A percentile compares a stretch with the other conserved stretches of the same genome.
Conservation (phyloP, 192 early-diverging fungal genomes). For the Coemansia sp. region DNA sequence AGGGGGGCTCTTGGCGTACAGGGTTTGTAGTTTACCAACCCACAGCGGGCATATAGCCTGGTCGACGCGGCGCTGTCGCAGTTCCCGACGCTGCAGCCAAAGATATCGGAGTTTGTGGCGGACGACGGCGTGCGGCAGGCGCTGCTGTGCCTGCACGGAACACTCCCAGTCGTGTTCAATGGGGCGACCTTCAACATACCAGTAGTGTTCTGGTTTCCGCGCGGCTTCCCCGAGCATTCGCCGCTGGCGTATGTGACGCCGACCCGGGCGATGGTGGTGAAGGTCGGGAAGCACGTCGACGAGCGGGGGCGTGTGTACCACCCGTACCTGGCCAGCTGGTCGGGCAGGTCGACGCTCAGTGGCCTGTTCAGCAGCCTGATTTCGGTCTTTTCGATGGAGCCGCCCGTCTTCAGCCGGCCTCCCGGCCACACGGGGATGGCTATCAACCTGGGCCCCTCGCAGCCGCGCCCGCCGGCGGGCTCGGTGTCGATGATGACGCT, state of each 20-base stretch:
- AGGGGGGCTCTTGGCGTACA: not conserved
- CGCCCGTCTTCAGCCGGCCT: conserved; percentile 39
- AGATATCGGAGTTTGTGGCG: conserved; percentile 32
- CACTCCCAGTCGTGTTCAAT: conserved; percentile 78
- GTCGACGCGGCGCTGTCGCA: conserved; percentile 26
- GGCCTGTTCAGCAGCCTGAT: conserved; percentile 30
- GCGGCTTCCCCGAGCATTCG: conserved; percentile 68
- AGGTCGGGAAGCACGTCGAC: conserved; percentile 78
- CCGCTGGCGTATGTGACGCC: conserved; percentile 85
- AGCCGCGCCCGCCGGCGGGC: conserved; percentile 5
- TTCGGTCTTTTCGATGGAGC: conserved; percentile 40
- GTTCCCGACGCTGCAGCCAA: conserved; percentile 28
- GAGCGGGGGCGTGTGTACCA: conserved; percentile 74
- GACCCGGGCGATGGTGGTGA: conserved; percentile 81
- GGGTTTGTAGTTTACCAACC: conserved; percentile 38
- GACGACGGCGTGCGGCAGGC: conserved; percentile 46
- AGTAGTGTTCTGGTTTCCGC: conserved; percentile 81
- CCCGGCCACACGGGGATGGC: conserved; percentile 17
- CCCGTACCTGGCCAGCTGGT: conserved; percentile 76
- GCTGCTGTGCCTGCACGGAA: conserved; percentile 80
- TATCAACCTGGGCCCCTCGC: not conserved
- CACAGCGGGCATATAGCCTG: conserved; percentile 18
- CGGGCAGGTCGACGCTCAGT: conserved; percentile 16
- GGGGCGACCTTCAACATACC: conserved; percentile 86
- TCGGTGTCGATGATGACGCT: conserved; percentile 24